Conservation (phyloP, 1,284 basidiomycete species). For the Puccinia polysora region DNA sequence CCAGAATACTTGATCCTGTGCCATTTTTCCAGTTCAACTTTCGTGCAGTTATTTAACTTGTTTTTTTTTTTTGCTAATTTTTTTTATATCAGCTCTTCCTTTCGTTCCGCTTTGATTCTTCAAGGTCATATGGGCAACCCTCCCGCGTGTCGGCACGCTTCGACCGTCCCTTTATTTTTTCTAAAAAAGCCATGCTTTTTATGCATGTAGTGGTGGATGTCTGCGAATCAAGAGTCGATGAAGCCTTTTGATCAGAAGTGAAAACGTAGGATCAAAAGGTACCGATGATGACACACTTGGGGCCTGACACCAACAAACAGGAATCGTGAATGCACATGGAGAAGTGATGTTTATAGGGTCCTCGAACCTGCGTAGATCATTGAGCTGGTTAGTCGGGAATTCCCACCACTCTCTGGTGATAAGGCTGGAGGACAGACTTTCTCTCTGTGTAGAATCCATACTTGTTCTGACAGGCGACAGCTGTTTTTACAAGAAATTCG, state of each 20-base stretch:
- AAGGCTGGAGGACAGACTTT: not conserved
- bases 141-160: too few species aligned
- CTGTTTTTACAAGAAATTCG: not conserved
- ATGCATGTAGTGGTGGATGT: too few species aligned
- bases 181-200: too few species aligned
- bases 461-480: not conserved
- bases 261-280: not conserved
- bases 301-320: not conserved
- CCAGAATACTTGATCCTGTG: too few species aligned
- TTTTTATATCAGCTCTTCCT: too few species aligned
- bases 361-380: not conserved
- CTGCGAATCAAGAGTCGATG: too few species aligned
- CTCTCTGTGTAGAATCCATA: conserved; percentile 18
- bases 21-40: too few species aligned
- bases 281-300: not conserved
- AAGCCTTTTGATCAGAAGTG: not conserved
- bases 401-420: not conserved
- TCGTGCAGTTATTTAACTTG: too few species aligned
- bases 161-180: too few species aligned
- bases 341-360: not conserved
- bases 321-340: not conserved
- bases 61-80: too few species aligned
- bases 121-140: too few species aligned
- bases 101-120: too few species aligned
- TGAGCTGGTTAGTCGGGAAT: not conserved